A percentile compares a stretch with the other conserved stretches of the same genome.
phyloP scores from a whole-genome alignment of 805 yeast species.

The Candida coquimbonensis region DNA sequence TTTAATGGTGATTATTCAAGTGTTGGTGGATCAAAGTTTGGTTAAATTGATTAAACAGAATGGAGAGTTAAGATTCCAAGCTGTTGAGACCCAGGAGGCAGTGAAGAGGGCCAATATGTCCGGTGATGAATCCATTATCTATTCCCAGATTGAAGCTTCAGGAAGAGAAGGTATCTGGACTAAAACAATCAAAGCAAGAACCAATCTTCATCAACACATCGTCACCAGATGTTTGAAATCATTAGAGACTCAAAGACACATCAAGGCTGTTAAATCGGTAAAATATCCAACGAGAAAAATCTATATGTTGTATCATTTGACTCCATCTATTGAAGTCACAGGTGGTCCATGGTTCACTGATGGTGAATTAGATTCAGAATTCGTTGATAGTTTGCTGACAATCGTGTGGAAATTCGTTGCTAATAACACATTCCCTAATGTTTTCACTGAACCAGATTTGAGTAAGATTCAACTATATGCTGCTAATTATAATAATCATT shows the following conservation, averaged over 20 bases:
- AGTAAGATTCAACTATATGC: slow-evolving; percentile 37
- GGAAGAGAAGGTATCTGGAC: slow-evolving; percentile 97
- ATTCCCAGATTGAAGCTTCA: slow-evolving; percentile 84
- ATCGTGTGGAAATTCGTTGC: slow-evolving; percentile 87
- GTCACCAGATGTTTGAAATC: slow-evolving; percentile 76
- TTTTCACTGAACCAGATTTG: slow-evolving; percentile 35
- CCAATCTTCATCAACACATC: slow-evolving; percentile 88
- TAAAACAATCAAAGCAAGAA: slow-evolving; percentile 78
- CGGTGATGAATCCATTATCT: slow-evolving; percentile 85
- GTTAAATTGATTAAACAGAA: slow-evolving; percentile 64
- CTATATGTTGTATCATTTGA: slow-evolving; percentile 88
- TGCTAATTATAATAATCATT: slow-evolving; percentile 54
- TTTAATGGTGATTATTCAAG: slow-evolving; percentile 43
- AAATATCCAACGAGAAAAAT: slow-evolving; percentile 92
- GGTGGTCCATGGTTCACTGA: slow-evolving; percentile 99
- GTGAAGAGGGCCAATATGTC: slow-evolving; percentile 68
- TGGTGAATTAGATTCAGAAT: slow-evolving; percentile 88
- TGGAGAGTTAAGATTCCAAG: slow-evolving; percentile 66
- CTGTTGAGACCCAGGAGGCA: slow-evolving; percentile 69
- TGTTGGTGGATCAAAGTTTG: slow-evolving; percentile 48
- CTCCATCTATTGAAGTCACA: slow-evolving; percentile 91
- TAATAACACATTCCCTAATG: slow-evolving; percentile 67
- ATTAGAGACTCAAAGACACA: slow-evolving; percentile 71
- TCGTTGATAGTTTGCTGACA: slow-evolving; percentile 74
- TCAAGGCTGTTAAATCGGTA: slow-evolving; percentile 86